Evolutionary conservation across 768 basidiomycete genomes (phyloP), one percentile per base, ranked within the genome.

Genomic region (Rossbeevera mucosa): DNA sequence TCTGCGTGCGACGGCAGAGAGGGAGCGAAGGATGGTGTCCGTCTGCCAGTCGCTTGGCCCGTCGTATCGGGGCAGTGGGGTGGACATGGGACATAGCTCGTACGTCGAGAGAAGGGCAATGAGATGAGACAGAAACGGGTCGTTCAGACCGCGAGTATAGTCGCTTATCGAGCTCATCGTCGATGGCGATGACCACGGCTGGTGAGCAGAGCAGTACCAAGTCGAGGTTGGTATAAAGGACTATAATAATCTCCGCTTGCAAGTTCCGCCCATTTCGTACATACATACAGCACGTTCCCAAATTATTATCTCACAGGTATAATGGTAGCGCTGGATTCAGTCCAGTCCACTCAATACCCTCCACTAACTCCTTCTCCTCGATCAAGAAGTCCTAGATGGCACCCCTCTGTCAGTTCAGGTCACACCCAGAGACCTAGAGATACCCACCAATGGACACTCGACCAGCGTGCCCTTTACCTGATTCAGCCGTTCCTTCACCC

Each of bases 251-350:
- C 64, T 62, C 64, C 64, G 64, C 60, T 26, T 12, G 28, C 28
- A 12, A 29, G 28, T 29, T 29, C 28, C 29, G 29, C 29, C 29
- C 25, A 12, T 16, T 30, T n/a, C 18, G 26, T 46, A 20, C 44
- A 29, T 28, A 21, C n/a, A 16, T n/a, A n/a, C n/a, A n/a, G n/a
- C 44, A 28, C 44, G 25, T 26, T 28, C 13, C n/a, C n/a, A n/a
- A n/a, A 30, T 50, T 57, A 52, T 13, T 25, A 29, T 31, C 33
- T 41, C 53, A 91, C 44, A 91, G 83, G 64, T 88, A 92, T 55
- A 91, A 83, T 0, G 88, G 88, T 49, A 92, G 71, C 2, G 86
- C 84, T 4, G 89, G 89, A 68, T 90, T 85, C 31, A 90, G 70
- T 5, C 79, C 84, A 16, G 65, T 72, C 90, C 90, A 92, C 50